Percentiles rank a stretch among this genome's conserved stretches.
phyloP scores from a whole-genome alignment of 352 stramenopile species.

The Phytophthora hibernalis region DNA sequence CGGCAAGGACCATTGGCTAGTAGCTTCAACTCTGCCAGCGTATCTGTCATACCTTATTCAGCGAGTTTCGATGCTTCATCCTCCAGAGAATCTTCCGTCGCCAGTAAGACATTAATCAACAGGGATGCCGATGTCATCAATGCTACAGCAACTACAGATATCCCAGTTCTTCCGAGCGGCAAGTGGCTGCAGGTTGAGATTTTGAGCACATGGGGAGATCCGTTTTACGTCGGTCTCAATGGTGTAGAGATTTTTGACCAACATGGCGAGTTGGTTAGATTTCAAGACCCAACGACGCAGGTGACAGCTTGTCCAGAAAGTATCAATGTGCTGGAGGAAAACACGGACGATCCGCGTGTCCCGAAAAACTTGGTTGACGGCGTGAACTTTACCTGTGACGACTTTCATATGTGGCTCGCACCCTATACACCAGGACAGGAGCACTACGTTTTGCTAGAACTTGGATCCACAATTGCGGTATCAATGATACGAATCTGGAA shows the following conservation, averaged over 20 bases:
- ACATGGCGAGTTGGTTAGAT: constrained; percentile 55
- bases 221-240: constrained; percentile 91
- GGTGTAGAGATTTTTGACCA: constrained; percentile 91
- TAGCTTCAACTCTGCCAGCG: neutral
- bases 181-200: constrained; percentile 78
- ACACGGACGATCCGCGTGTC: constrained; percentile 77
- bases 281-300: constrained; percentile 58
- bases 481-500: constrained; percentile 93
- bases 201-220: constrained; percentile 89
- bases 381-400: constrained; percentile 89
- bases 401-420: constrained; percentile 92
- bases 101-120: neutral
- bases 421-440: constrained; percentile 66
- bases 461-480: constrained; percentile 49
- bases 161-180: constrained; percentile 74
- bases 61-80: neutral
- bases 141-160: constrained; percentile 15
- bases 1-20: constrained; percentile 13
- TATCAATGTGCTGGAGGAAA: constrained; percentile 92
- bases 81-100: neutral
- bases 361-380: constrained; percentile 84
- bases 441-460: constrained; percentile 67
- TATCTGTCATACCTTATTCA: neutral
- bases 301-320: constrained; percentile 72
- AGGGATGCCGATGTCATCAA: neutral